A percentile compares a stretch with the other conserved stretches of the same genome.
Conservation (phyloP, 208 protist genomes). For the Novymonas esmeraldas region DNA sequence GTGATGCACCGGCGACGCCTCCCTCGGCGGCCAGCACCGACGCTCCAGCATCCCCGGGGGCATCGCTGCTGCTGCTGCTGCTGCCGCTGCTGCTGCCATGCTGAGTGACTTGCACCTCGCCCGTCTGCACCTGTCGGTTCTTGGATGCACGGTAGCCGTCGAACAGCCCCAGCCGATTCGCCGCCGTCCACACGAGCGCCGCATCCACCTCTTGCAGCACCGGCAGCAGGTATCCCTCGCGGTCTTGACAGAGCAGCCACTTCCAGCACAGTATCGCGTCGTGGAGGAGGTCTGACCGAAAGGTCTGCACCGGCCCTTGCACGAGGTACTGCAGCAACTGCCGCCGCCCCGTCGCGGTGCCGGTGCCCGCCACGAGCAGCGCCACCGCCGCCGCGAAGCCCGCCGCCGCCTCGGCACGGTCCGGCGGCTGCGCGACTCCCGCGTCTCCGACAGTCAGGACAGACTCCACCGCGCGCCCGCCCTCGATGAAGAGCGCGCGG, state of each 20-base stretch:
- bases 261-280: conserved; percentile 68
- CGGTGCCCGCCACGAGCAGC: conserved; percentile 40
- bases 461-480: conserved; percentile 13
- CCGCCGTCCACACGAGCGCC: conserved; percentile 69
- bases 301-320: conserved; percentile 64
- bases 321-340: conserved; percentile 71
- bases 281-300: conserved; percentile 52
- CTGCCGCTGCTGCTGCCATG: neutral
- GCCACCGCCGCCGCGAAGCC: conserved; percentile 51
- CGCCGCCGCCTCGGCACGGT: conserved; percentile 36
- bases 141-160: conserved; percentile 62
- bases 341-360: conserved; percentile 31
- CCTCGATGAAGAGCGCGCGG: conserved; percentile 23
- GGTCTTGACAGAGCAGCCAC: conserved; percentile 68
- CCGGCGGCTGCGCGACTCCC: neutral
- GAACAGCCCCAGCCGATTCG: conserved; percentile 70
- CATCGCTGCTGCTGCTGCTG: neutral
- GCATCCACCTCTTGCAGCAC: conserved; percentile 63
- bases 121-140: conserved; percentile 64
- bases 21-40: conserved; percentile 42
- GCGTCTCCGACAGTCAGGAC: conserved; percentile 2
- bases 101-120: conserved; percentile 24
- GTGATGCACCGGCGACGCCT: conserved; percentile 41
- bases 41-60: conserved; percentile 6
- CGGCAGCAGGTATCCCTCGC: conserved; percentile 49